phyloP scores from a whole-genome alignment of 2,329 filamentous ascomycete species.

The Davidsoniella australis region DNA sequence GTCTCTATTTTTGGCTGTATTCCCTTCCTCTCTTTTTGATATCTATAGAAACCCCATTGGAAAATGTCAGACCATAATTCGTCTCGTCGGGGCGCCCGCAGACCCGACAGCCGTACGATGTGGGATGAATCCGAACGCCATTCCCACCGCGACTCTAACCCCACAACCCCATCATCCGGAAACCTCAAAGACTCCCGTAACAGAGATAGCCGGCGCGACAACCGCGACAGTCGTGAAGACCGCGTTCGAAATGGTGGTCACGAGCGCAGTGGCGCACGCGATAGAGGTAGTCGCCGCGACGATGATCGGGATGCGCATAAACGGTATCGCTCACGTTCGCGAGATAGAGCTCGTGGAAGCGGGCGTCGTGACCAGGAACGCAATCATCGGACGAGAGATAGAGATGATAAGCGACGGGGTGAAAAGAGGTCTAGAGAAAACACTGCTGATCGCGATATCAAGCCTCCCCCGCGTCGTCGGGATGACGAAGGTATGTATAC shows the following conservation, averaged over 20 bases:
- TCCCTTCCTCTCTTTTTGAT: too few species aligned
- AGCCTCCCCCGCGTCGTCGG: background rate
- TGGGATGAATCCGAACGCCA: slow-evolving; percentile 38
- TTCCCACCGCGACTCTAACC: slow-evolving; percentile 14
- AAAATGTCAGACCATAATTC: too few species aligned
- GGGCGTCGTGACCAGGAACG: slow-evolving; percentile 13
- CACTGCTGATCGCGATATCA: slow-evolving; percentile 13
- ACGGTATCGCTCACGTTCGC: slow-evolving; percentile 10
- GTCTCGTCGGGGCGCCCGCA: slow-evolving; percentile 15
- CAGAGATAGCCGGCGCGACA: slow-evolving; percentile 16
- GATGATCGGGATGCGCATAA: slow-evolving; percentile 15
- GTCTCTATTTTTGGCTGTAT: too few species aligned
- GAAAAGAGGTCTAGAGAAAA: slow-evolving; percentile 7
- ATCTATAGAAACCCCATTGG: too few species aligned
- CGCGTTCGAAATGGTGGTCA: background rate
- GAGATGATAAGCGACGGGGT: background rate
- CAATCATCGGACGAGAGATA: slow-evolving; percentile 15
- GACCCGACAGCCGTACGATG: slow-evolving; percentile 39
- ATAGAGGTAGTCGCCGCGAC: slow-evolving; percentile 17
- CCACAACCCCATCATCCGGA: background rate
- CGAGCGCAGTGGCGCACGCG: background rate
- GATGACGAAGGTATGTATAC: slow-evolving; percentile 14
- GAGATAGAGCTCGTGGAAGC: slow-evolving; percentile 19
- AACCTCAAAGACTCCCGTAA: slow-evolving; percentile 5
- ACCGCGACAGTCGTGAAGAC: slow-evolving; percentile 14